Evolutionary conservation across 2,329 filamentous ascomycete genomes (phyloP).

Genomic region (Hypoxylon sp.): DNA sequence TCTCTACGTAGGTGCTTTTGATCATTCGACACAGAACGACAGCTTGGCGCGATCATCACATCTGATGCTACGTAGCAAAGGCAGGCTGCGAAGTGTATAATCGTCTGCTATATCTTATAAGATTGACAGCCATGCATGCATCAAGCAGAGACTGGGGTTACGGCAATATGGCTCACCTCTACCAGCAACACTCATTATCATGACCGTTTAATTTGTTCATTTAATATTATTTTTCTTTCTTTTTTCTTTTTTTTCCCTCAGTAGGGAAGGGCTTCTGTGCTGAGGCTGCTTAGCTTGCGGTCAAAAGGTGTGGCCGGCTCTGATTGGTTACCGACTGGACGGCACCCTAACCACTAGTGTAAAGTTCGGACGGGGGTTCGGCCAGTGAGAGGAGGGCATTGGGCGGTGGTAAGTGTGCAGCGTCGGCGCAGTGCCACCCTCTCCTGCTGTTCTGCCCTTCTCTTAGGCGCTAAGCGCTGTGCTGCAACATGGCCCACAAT

Average conservation of each 20-base stretch:
- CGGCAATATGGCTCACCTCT: conserved; percentile 26
- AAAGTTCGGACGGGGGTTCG: conserved; percentile 1
- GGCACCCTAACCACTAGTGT: conserved; percentile 35
- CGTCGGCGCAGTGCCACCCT: conserved; percentile 31
- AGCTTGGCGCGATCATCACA: conserved; percentile 24
- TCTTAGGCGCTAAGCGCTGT: conserved; percentile 34
- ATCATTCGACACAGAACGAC: conserved; percentile 14
- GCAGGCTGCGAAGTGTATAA: too few relatives aligned
- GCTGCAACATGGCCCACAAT: conserved; percentile 22
- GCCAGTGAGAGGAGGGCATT: conserved; percentile 26
- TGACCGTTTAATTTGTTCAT: too few relatives aligned
- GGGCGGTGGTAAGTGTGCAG: conserved; percentile 11
- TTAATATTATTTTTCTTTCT: too few relatives aligned
- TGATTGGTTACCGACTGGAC: conserved; percentile 42
- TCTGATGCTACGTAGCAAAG: conserved; percentile 8
- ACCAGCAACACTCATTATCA: too few relatives aligned
- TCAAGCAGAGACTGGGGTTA: conserved; percentile 11
- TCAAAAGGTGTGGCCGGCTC: conserved; percentile 19
- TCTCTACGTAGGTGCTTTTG: background rate
- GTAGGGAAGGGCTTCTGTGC: conserved; percentile 21
- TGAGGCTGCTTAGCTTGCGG: conserved; percentile 27
- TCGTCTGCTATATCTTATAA: conserved; percentile 1
- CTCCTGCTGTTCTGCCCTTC: too few relatives aligned
- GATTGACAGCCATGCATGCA: conserved; percentile 12
- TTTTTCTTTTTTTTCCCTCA: background rate